phyloP scores from a whole-genome alignment of 768 basidiomycete genomes.

The Stropharia rugosoannulata region DNA sequence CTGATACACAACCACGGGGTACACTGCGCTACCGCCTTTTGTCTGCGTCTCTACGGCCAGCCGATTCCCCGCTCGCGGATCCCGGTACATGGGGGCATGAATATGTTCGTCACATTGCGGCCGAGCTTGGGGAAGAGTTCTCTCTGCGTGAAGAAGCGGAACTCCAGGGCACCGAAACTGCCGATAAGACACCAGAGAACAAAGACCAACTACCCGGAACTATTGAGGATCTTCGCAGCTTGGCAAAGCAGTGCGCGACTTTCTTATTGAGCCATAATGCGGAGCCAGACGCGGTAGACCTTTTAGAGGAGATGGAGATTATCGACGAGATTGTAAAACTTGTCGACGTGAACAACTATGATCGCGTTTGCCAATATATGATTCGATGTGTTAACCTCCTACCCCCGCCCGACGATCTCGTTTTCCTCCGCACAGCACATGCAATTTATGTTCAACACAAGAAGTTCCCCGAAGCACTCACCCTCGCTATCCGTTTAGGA shows the following conservation, averaged over 20 bases:
- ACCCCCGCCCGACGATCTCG: slow-evolving; percentile 88
- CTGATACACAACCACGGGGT: slow-evolving; percentile 94
- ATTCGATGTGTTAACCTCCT: slow-evolving; percentile 89
- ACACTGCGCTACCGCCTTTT: slow-evolving; percentile 92
- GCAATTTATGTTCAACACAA: slow-evolving; percentile 83
- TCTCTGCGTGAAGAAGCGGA: slow-evolving; percentile 59
- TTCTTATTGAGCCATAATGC: slow-evolving; percentile 95
- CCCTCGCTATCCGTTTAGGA: slow-evolving; percentile 81
- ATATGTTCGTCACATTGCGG: slow-evolving; percentile 95
- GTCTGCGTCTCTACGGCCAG: slow-evolving; percentile 65
- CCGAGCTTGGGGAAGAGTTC: slow-evolving; percentile 95
- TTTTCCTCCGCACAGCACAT: slow-evolving; percentile 88
- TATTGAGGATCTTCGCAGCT: slow-evolving; percentile 69
- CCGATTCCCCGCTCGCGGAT: slow-evolving; percentile 69
- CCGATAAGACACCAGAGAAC: slow-evolving; percentile 26
- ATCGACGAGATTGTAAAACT: slow-evolving; percentile 73
- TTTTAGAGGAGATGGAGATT: slow-evolving; percentile 91
- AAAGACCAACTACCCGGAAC: slow-evolving; percentile 50
- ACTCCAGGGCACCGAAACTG: slow-evolving; percentile 22
- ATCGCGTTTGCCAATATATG: slow-evolving; percentile 95
- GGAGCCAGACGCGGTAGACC: slow-evolving; percentile 96
- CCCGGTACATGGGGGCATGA: slow-evolving; percentile 99
- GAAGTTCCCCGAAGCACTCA: slow-evolving; percentile 89
- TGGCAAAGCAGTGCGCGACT: slow-evolving; percentile 82
- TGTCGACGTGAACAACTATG: slow-evolving; percentile 86